Evolutionary conservation across 768 basidiomycete genomes (phyloP), one percentile per base, ranked within the genome.

Genomic region (Pulveroboletus sp.): DNA sequence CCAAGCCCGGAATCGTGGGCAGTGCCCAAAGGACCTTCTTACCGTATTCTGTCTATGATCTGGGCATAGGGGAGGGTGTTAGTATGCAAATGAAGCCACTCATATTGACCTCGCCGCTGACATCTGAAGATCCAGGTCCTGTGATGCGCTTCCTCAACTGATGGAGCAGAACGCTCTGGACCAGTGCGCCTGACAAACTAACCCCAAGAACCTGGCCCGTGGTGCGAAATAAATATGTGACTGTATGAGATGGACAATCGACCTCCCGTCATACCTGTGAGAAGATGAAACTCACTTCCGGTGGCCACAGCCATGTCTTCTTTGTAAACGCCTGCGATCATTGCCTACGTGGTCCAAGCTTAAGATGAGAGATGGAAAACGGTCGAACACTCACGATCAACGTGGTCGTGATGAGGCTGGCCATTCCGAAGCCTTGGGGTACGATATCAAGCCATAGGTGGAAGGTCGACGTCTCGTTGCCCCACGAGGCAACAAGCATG

Each of bases 131-230:
- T 49, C 76, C 79, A 39, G 87, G 83, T 1, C 90, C 94, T 6
- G 75, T 78, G 57, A 99, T 94, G 45, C 84, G 78, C 53, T 76
- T 69, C 49, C 80, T 79, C 47, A 99, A 73, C 61, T 89, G 81
- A 42, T 73, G 67, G 27, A 84, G 70, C 36, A 99, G 75, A 32
- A 95, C 76, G 6, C 80, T 78, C 69, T 99, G 95, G 30, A 94
- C 71, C 26, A 98, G 66, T 0, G 91, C 86, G 18, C 92, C 89
- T 58, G 84, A 85, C 40, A 94, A 72, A 59, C 89, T 89, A 47
- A 99, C 95, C 32, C 95, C 96, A 47, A 97, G 77, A 21, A 96
- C 96, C 73, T 97, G 95, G 3, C 94, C 94, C 15, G 90, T 88
- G 8, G 92, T 93, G 55, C 94, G 76, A 75, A 94, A 95, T 41